These are phyloP conservation scores for Scytalidium sp. DNA, from an alignment of 2,329 filamentous ascomycete genomes.

Conservation along the genomic window DNA sequence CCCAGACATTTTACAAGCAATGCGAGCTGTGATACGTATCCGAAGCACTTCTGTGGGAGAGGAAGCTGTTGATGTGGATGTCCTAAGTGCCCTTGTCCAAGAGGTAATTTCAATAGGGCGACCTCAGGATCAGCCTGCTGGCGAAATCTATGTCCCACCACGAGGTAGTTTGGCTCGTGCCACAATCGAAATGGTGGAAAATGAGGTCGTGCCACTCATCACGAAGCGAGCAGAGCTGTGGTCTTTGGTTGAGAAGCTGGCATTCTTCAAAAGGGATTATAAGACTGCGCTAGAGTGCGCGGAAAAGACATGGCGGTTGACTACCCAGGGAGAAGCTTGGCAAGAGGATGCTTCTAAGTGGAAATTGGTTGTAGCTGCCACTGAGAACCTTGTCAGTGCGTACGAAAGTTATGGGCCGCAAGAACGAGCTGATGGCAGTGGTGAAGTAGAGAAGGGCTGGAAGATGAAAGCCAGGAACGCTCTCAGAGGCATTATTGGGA, in stretches of 20 bases:
- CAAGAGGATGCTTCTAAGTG: conserved; percentile 45
- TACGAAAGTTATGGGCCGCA: conserved; percentile 75
- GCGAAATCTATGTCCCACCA: conserved; percentile 37
- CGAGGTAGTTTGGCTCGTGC: conserved; percentile 60
- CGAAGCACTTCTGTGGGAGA: conserved; percentile 66
- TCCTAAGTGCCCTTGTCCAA: conserved; percentile 69
- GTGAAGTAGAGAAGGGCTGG: conserved; percentile 76
- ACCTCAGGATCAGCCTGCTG: conserved; percentile 31
- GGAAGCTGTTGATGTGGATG: conserved; percentile 69
- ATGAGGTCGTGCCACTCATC: conserved; percentile 75
- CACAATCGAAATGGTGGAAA: conserved; percentile 71
- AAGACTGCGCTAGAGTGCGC: conserved; percentile 74
- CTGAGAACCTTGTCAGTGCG: conserved; percentile 75
- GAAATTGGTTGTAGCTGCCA: conserved; percentile 59
- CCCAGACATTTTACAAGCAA: conserved; percentile 70
- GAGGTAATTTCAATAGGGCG: conserved; percentile 57
- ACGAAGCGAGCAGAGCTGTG: conserved; percentile 76
- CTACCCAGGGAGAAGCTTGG: conserved; percentile 43
- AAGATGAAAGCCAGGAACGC: conserved; percentile 85
- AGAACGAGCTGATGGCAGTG: conserved; percentile 54
- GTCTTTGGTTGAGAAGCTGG: conserved; percentile 68
- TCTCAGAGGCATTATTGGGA: conserved; percentile 77
- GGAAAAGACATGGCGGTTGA: conserved; percentile 85
- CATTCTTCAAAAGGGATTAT: conserved; percentile 71
- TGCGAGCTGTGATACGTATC: conserved; percentile 73